Evolutionary conservation across 1,139 yeast species (phyloP), one percentile per base, ranked within the genome.

Genomic region (Wickerhamiella infanticola): DNA sequence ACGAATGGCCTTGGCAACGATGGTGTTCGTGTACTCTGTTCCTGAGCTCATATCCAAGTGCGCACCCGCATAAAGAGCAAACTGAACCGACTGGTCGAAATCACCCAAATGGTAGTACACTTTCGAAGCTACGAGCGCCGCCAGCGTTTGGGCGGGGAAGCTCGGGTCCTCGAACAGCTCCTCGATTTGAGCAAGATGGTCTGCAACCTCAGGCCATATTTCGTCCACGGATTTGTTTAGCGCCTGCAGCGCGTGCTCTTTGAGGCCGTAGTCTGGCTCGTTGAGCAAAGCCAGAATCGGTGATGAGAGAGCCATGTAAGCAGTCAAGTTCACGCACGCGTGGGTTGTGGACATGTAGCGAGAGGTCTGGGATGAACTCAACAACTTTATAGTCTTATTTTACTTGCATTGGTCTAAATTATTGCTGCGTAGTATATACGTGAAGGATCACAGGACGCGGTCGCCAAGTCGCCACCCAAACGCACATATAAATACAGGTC

Each of bases 191-290:
- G 84, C 70, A 53, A 90, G 76, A 60, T 75, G 79, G 64, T 90
- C 93, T 50, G 98, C 95, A 50, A 93, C 83, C 68, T 90, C 98
- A 3, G 97, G 88, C 99, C 99, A 90, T 53, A 85, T 72, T 63
- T 84, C 88, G 66, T 86, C 95, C 47, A 86, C 95, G 48, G 82
- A 75, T 37, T 70, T 75, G 61, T 86, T 83, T 55, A 90, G 75
- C 31, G 94, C 80, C 50, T 79, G 70, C 59, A 90, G 73, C 18
- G 98, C 98, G 62, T 85, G 83, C 35, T 81, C 70, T 63, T 86
- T 90, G 55, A 93, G 75, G 47, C 74, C 67, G 45, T 74, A 66
- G 62, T 90, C 96, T 13, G 78, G 72, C 67, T 93, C 98, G 52
- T 78, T 76, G 59, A 90, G 73, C 55, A 90, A 74, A 41, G 97